These are phyloP conservation scores for Mycena leptocephala DNA, from an alignment of 768 basidiomycete genomes.

Conservation along the genomic window DNA sequence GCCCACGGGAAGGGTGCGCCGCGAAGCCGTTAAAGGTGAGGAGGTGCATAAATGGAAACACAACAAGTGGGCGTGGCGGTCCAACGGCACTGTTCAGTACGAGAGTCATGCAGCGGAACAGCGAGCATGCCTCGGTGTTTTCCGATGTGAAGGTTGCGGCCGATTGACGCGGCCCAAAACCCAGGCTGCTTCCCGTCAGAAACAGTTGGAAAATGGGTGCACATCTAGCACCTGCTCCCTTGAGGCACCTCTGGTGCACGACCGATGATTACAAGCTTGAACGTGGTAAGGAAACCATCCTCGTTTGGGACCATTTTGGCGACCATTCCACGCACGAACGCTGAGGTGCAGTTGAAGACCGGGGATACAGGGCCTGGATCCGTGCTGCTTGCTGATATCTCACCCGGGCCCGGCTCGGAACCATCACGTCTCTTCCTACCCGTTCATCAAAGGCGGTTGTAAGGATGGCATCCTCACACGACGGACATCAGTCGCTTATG, in stretches of 20 bases:
- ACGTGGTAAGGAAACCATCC: too few species aligned
- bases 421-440: not conserved
- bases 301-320: too few species aligned
- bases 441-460: too few species aligned
- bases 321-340: too few species aligned
- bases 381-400: not conserved
- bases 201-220: not conserved
- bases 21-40: not conserved
- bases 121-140: not conserved
- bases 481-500: too few species aligned
- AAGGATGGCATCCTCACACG: too few species aligned
- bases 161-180: not conserved
- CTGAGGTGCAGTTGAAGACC: not conserved
- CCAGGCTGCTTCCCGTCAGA: not conserved
- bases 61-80: conserved; percentile 6
- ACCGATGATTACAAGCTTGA: not conserved
- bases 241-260: not conserved
- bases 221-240: not conserved
- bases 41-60: conserved; percentile 3
- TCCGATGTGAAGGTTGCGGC: not conserved
- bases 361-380: not conserved
- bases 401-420: not conserved
- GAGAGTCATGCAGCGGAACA: not conserved
- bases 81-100: not conserved
- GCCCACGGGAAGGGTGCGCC: not conserved